A percentile compares a stretch with the other conserved stretches of the same genome.
Conservation (phyloP, 257 asterid genomes). For the Nicotiana paniculata region DNA sequence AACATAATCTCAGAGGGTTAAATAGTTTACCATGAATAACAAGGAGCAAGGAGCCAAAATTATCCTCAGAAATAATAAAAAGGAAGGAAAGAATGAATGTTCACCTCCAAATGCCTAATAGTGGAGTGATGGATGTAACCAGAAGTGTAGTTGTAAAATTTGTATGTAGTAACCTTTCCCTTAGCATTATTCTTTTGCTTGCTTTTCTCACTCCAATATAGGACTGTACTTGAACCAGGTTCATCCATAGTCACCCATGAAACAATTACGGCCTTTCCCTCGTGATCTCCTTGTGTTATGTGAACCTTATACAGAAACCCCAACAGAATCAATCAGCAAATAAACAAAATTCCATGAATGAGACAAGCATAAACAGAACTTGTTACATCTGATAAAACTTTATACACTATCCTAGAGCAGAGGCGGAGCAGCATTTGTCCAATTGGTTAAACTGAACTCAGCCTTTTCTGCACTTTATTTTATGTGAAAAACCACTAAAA, state of each 20-base stretch:
- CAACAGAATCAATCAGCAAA: slow-evolving; percentile 1
- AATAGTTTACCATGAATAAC: background rate
- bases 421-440: background rate
- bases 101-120: slow-evolving; percentile 48
- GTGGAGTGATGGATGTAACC: slow-evolving; percentile 77
- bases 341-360: background rate
- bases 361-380: background rate
- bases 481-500: background rate
- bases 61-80: background rate
- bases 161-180: slow-evolving; percentile 43
- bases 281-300: slow-evolving; percentile 85
- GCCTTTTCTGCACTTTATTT: background rate
- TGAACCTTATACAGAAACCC: slow-evolving; percentile 50
- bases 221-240: slow-evolving; percentile 52
- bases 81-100: background rate
- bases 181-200: slow-evolving; percentile 26
- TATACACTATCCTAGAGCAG: background rate
- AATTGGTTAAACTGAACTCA: background rate
- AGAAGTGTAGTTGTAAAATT: slow-evolving; percentile 63
- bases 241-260: slow-evolving; percentile 85
- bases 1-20: background rate
- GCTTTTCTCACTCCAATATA: slow-evolving; percentile 55
- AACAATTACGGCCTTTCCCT: slow-evolving; percentile 76
- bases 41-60: background rate
- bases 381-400: background rate